phyloP scores from a whole-genome alignment of 805 yeast species.

The Saccharomyces cerevisiae region DNA sequence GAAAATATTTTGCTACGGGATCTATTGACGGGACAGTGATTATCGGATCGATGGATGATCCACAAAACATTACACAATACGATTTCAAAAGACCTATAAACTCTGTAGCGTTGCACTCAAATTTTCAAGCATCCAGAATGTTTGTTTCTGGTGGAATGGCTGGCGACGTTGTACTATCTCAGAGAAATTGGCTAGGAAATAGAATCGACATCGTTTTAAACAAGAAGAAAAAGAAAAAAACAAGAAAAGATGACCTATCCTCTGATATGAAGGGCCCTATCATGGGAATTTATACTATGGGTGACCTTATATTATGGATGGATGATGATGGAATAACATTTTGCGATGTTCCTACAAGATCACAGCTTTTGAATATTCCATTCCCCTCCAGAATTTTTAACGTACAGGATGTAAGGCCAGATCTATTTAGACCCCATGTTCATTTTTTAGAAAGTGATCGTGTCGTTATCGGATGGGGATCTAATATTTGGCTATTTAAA shows the following conservation, averaged over 20 bases:
- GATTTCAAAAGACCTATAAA: slow-evolving; percentile 86
- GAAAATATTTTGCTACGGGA: slow-evolving; percentile 68
- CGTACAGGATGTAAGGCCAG: slow-evolving; percentile 47
- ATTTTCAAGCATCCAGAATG: slow-evolving; percentile 51
- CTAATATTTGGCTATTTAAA: slow-evolving; percentile 63
- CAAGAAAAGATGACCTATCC: background rate
- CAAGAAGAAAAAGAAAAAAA: slow-evolving; percentile 29
- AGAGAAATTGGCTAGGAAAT: slow-evolving; percentile 80
- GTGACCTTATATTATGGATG: slow-evolving; percentile 71
- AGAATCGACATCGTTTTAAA: slow-evolving; percentile 61
- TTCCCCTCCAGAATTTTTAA: slow-evolving; percentile 40
- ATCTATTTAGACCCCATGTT: slow-evolving; percentile 75
- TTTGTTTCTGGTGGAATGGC: slow-evolving; percentile 87
- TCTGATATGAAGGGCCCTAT: slow-evolving; percentile 47
- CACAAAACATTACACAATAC: slow-evolving; percentile 57
- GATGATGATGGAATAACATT: slow-evolving; percentile 72
- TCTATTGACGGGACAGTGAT: slow-evolving; percentile 93
- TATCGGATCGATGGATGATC: slow-evolving; percentile 52
- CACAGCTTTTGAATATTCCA: slow-evolving; percentile 43
- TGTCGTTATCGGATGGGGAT: slow-evolving; percentile 75
- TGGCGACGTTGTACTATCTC: slow-evolving; percentile 69
- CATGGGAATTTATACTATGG: slow-evolving; percentile 54
- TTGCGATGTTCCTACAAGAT: slow-evolving; percentile 47
- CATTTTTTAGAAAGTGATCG: slow-evolving; percentile 57
- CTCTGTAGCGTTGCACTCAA: slow-evolving; percentile 71